Evolutionary conservation across 2,329 filamentous ascomycete species (phyloP), one percentile per base, ranked within the genome.

Genomic region (Trichoderma aggressivum): DNA sequence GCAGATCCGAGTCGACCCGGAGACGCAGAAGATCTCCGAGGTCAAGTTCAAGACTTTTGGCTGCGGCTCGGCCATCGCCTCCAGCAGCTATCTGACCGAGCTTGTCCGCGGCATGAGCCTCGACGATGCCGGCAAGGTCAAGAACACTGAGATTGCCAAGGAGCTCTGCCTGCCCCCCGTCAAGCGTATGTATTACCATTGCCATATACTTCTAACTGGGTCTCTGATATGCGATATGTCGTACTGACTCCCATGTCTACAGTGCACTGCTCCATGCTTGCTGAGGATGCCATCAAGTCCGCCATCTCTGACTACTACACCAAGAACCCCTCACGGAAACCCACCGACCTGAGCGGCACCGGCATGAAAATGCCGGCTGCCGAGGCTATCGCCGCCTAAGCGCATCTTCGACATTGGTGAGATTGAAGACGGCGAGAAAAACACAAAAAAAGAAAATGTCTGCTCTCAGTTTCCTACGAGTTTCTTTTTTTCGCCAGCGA

Each of bases 41-140:
- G 94, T 97, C 80, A 96, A 97, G 84, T 98, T 98, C 89, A 98
- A 98, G 90, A 98, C 94, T 0, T 98, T 98, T 80, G 94, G 94
- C 65, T 98, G 94, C 81, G 94, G 94, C 70, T 94, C 91, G 34
- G 96, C 96, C 75, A 99, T 99, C 82, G 96, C 96, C 56, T 95
- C 92, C 74, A 97, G 92, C 72, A 96, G 92, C 79, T 99, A 99
- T 81, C 84, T 99, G 77, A 99, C 96, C 1, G 94, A 97, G 83
- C 86, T 99, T 72, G 94, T 99, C 74, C 89, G 94, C 74, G 96
- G 96, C 73, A 99, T 98, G 95, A 97, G 82, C 76, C 74, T 99
- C 75, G 96, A 99, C 77, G 94, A 99, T 81, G 96, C 97, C 39
- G 90, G 91, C 69, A 91, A 92, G 84, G 93, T 99, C 77, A 92